Conservation (phyloP, 441 rosid genomes). For the Gossypium schwendimanii region DNA sequence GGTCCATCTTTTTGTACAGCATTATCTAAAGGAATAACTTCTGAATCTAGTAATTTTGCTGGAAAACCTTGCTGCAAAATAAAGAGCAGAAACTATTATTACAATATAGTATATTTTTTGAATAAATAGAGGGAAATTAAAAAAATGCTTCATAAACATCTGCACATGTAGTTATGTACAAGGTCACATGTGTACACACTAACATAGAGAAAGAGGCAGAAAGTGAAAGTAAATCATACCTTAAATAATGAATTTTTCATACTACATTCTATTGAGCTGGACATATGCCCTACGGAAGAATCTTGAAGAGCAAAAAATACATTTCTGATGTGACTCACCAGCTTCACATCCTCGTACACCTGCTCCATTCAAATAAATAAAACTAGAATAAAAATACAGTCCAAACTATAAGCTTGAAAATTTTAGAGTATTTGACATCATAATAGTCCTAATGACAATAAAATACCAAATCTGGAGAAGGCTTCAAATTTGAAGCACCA, state of each 20-base stretch:
- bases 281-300: slow-evolving; percentile 35
- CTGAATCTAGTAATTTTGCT: slow-evolving; percentile 31
- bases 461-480: neutral
- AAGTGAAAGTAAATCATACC: slow-evolving; percentile 33
- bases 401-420: neutral
- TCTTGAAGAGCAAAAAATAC: slow-evolving; percentile 53
- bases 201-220: slow-evolving; percentile 9
- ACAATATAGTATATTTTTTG: neutral
- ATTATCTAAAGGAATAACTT: slow-evolving; percentile 37
- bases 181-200: neutral
- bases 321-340: slow-evolving; percentile 56
- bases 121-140: neutral
- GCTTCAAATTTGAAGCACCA: neutral
- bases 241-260: slow-evolving; percentile 35
- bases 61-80: slow-evolving; percentile 48
- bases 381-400: neutral
- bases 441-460: neutral
- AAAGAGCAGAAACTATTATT: slow-evolving; percentile 17
- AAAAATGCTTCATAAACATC: neutral
- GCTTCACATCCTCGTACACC: slow-evolving; percentile 59
- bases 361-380: slow-evolving; percentile 37
- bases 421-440: neutral
- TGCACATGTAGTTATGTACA: neutral
- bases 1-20: slow-evolving; percentile 30
- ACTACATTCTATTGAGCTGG: slow-evolving; percentile 31